phyloP scores from a whole-genome alignment of 2,329 filamentous ascomycete species.

The Periconia digitata region DNA sequence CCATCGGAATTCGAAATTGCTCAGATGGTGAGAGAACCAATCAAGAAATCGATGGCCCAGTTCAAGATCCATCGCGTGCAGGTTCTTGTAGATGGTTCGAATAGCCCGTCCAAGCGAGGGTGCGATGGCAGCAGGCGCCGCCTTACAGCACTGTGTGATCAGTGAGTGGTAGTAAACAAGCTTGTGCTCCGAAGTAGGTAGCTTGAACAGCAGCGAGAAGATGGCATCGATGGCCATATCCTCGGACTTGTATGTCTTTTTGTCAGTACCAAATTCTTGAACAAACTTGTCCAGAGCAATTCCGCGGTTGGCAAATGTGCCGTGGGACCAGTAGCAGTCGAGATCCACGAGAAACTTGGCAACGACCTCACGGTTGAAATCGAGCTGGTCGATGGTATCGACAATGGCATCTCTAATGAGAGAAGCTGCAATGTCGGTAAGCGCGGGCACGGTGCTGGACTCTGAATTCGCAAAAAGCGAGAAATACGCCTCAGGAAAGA shows the following conservation, averaged over 20 bases:
- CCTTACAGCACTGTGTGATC: conserved; percentile 92
- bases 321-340: conserved; percentile 88
- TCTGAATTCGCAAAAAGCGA: conserved; percentile 90
- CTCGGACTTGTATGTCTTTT: conserved; percentile 93
- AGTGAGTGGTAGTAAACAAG: conserved; percentile 95
- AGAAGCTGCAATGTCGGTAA: conserved; percentile 74
- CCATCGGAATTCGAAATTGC: conserved; percentile 99
- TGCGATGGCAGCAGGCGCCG: conserved; percentile 93
- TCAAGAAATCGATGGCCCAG: conserved; percentile 85
- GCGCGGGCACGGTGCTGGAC: conserved; percentile 81
- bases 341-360: conserved; percentile 91
- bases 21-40: conserved; percentile 97
- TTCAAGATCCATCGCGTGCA: conserved; percentile 83
- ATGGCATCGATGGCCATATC: conserved; percentile 97
- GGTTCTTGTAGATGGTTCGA: conserved; percentile 81
- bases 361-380: conserved; percentile 86
- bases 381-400: conserved; percentile 90
- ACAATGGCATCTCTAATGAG: conserved; percentile 82
- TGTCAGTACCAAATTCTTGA: conserved; percentile 54
- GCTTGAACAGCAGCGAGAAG: conserved; percentile 89
- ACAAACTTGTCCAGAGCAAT: conserved; percentile 89
- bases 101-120: conserved; percentile 92
- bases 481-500: conserved; percentile 92
- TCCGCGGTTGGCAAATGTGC: conserved; percentile 90
- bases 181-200: conserved; percentile 87